These are phyloP conservation scores for Lodderomyces jiufengensis DNA, from an alignment of 1,139 yeast genomes.

Conservation along the genomic window DNA sequence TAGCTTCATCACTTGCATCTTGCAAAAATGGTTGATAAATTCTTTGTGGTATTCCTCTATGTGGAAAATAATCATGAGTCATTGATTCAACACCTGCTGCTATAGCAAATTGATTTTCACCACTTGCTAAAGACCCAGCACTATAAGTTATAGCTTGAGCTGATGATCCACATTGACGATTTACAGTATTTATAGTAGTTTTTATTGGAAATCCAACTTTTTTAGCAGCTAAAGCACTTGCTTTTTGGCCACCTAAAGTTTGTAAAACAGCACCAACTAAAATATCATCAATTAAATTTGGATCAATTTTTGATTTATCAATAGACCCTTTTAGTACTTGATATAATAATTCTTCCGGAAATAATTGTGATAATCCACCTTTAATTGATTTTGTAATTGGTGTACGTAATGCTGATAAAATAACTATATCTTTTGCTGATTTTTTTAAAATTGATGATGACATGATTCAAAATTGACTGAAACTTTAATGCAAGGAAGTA, in stretches of 20 bases:
- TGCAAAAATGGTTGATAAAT: constrained; percentile 20
- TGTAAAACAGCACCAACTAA: constrained; percentile 80
- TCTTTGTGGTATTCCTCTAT: constrained; percentile 33
- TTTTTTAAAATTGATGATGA: constrained; percentile 17
- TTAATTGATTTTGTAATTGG: constrained; percentile 34
- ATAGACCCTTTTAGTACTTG: constrained; percentile 28
- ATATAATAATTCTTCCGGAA: constrained; percentile 34
- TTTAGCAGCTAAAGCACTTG: constrained; percentile 66
- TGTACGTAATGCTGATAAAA: constrained; percentile 33
- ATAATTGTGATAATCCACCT: constrained; percentile 34
- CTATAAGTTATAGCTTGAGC: constrained; percentile 36
- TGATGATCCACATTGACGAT: constrained; percentile 42
- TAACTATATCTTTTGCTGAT: constrained; percentile 32
- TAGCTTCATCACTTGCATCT: constrained; percentile 19
- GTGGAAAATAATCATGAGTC: constrained; percentile 42
- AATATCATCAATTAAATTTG: constrained; percentile 59
- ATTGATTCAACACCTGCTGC: constrained; percentile 46
- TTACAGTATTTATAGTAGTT: constrained; percentile 37
- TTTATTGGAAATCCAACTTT: constrained; percentile 33
- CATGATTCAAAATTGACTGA: too few species aligned
- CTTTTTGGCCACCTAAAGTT: constrained; percentile 82
- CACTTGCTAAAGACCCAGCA: constrained; percentile 29
- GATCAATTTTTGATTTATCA: constrained; percentile 23
- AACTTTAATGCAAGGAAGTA: too few species aligned
- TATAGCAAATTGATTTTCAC: constrained; percentile 31